These are phyloP conservation scores for Exserohilum rostratum DNA, from an alignment of 2,329 filamentous ascomycete genomes.

Conservation along the genomic window DNA sequence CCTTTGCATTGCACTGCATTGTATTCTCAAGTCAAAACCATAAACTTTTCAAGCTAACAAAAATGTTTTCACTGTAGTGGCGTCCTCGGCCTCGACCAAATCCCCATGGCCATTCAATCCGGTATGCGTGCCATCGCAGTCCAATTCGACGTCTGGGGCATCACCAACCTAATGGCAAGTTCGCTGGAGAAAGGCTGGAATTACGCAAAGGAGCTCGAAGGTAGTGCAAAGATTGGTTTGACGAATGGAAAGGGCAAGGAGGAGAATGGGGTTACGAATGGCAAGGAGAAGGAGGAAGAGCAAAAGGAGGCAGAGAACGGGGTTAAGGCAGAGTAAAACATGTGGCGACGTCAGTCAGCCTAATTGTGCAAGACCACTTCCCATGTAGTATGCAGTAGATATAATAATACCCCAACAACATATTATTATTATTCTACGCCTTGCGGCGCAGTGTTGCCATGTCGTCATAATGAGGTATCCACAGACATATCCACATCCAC, in stretches of 20 bases:
- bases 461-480: no score
- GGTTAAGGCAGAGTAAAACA: neutral
- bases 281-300: no score
- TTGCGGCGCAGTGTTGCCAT: no score
- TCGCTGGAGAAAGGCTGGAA: conserved; percentile 24
- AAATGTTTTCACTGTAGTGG: conserved; percentile 19
- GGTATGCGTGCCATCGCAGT: conserved; percentile 29
- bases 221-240: conserved; percentile 11
- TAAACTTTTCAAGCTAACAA: no score
- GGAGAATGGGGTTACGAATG: conserved; percentile 5
- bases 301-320: neutral
- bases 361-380: no score
- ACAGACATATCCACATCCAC: neutral
- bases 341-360: no score
- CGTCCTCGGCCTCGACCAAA: conserved; percentile 22
- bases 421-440: no score
- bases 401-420: no score
- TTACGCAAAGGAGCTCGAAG: conserved; percentile 25
- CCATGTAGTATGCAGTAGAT: no score
- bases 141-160: conserved; percentile 35
- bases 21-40: neutral
- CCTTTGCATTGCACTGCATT: neutral
- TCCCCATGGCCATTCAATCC: conserved; percentile 30
- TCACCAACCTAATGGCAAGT: conserved; percentile 23
- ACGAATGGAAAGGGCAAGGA: conserved; percentile 4